Base-by-base conservation (phyloP, 2,329 filamentous ascomycete species). In the Karstenula rhodostoma region DNA sequence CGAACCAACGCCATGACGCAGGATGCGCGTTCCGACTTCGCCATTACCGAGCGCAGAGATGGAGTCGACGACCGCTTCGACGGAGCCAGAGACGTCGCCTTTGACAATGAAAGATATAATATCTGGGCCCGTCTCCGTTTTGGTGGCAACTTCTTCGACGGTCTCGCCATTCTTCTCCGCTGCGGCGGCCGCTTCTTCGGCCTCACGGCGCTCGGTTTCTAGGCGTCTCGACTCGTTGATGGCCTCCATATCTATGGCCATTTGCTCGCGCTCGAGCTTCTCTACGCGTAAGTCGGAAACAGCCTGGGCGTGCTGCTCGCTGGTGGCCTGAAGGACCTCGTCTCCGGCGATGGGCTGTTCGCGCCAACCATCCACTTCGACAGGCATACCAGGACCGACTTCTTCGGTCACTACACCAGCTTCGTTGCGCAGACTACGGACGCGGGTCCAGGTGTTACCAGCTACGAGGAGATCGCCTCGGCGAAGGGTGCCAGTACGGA, bases 311-410 rank as follows among this genome's bases (percentile, higher is more conserved):
- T 86, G 89, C 61, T 88, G 86, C 79, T 98, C 94, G 67, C 89
- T 88, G 0, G 86, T 83, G 0, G 94, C 92, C 79, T 98, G 91
- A 0, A 99, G 83, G 9, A 96, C 90, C 80, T 93, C 88, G 70
- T 96, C 92, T 52, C 96, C 96, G 1, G 95, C 94, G 25, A 86
- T 85, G 0, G 95, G 94, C 66, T 93, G 89, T 37, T 93, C 91
- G 69, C 89, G 89, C 95, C 95, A 99, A n/a, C 95, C 95, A 63
- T 97, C 88, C 22, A 99, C 87, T 77, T 98, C 93, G 3, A 97
- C 91, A 0, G 96, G 93, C 29, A 90, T 95, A 37, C 95, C 95
- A 0, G 95, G 96, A 0, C 89, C 87, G 15, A 93, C 94, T 77
- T 93, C 89, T 0, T 82, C 68, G 17, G 98, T 81, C 13, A 89